Evolutionary conservation across 1,139 yeast species (phyloP).

Genomic region (Nadsonia commutata): DNA sequence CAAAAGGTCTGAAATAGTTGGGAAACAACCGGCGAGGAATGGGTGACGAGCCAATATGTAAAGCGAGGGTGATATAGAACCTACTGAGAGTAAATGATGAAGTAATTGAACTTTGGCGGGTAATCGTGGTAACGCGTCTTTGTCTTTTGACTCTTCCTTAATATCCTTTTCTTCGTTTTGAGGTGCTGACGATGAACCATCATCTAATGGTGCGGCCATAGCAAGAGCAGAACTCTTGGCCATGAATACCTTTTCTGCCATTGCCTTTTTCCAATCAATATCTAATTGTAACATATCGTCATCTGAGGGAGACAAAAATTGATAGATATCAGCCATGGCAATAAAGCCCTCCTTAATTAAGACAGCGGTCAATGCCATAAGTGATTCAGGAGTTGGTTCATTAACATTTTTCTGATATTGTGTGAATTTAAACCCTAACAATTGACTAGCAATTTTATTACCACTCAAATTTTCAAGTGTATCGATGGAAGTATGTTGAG

Average conservation of each 20-base stretch:
- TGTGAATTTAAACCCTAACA: conserved; percentile 43
- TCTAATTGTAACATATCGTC: conserved; percentile 31
- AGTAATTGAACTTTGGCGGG: conserved; percentile 31
- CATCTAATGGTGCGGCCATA: conserved; percentile 71
- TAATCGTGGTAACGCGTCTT: conserved; percentile 9
- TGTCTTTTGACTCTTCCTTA: conserved; percentile 4
- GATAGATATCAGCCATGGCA: conserved; percentile 47
- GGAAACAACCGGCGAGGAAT: conserved; percentile 41
- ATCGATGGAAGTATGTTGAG: conserved; percentile 21
- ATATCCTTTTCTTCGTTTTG: conserved; percentile 4
- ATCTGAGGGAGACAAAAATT: conserved; percentile 35
- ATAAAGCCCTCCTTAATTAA: conserved; percentile 58
- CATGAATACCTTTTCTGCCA: conserved; percentile 47
- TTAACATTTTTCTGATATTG: conserved; percentile 18
- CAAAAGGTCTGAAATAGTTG: conserved; percentile 36
- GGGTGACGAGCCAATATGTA: conserved; percentile 51
- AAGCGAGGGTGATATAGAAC: conserved; percentile 50
- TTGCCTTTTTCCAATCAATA: conserved; percentile 31
- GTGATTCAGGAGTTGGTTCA: conserved; percentile 31
- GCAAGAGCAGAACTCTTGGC: conserved; percentile 75
- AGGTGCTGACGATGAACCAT: conserved; percentile 23
- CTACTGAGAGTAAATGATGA: conserved; percentile 41
- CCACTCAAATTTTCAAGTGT: conserved; percentile 39
- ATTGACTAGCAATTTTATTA: conserved; percentile 40
- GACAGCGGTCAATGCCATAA: conserved; percentile 33